These are phyloP conservation scores for Mycosphaerelloides madeirae DNA, from an alignment of 2,329 filamentous ascomycete genomes.

Conservation along the genomic window DNA sequence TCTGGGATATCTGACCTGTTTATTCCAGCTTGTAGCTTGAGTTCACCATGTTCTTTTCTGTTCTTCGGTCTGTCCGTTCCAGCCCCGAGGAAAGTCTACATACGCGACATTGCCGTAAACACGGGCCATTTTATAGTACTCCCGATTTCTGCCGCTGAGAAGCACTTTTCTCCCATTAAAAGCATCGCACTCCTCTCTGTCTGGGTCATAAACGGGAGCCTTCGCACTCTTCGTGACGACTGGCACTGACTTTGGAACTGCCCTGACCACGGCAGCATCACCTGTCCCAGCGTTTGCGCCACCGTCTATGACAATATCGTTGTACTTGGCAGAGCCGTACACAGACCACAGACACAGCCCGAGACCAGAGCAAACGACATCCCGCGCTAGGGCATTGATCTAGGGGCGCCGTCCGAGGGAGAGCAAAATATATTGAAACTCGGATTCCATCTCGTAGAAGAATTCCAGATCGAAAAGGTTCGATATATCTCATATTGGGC, in stretches of 20 bases:
- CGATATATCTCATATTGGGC: too few species aligned
- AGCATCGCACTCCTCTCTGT: neutral
- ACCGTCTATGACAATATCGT: constrained; percentile 40
- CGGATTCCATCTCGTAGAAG: constrained; percentile 1
- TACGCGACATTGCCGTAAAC: too few species aligned
- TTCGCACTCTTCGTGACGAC: constrained; percentile 3
- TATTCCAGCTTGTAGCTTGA: too few species aligned
- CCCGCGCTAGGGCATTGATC: constrained; percentile 53
- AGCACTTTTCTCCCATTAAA: neutral
- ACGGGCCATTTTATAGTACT: too few species aligned
- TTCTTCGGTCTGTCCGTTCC: too few species aligned
- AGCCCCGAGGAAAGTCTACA: too few species aligned
- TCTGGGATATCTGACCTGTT: too few species aligned
- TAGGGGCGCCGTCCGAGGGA: constrained; percentile 54
- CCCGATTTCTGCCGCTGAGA: neutral
- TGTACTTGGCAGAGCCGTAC: constrained; percentile 48
- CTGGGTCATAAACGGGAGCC: constrained; percentile 2
- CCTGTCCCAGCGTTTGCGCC: constrained; percentile 14
- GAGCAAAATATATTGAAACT: constrained; percentile 21
- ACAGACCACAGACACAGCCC: constrained; percentile 53
- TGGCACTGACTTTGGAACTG: neutral
- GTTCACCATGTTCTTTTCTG: too few species aligned
- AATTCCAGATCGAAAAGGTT: too few species aligned
- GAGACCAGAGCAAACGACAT: constrained; percentile 53
- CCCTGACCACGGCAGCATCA: constrained; percentile 4